phyloP scores from a whole-genome alignment of 2,329 filamentous ascomycete genomes.

The Sphaerostilbella broomeana region DNA sequence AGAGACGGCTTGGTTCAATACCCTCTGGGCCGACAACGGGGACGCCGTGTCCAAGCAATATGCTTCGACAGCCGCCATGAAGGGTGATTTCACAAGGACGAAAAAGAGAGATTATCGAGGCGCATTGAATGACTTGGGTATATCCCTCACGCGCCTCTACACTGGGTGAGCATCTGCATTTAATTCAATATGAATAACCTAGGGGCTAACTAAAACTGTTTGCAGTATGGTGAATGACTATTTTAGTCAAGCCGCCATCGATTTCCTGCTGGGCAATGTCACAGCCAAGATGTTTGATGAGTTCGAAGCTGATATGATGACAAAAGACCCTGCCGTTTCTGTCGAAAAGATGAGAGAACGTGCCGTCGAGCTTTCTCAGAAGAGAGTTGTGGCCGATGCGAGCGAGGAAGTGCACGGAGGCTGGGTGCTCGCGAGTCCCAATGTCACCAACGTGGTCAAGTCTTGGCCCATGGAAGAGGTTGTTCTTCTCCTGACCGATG shows the following conservation, averaged over 20 bases:
- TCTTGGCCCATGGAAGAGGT: constrained; percentile 79
- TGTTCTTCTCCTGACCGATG: constrained; percentile 78
- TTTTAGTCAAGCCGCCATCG: constrained; percentile 90
- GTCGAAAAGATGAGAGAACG: constrained; percentile 77
- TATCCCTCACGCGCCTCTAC: constrained; percentile 74
- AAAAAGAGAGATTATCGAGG: constrained; percentile 85
- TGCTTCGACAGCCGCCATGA: constrained; percentile 89
- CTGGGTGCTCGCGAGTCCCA: constrained; percentile 81
- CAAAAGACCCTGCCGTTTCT: constrained; percentile 82
- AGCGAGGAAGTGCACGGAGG: constrained; percentile 79
- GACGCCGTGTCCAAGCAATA: constrained; percentile 95
- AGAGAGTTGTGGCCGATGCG: constrained; percentile 78
- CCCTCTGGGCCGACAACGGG: constrained; percentile 93
- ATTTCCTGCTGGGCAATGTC: constrained; percentile 87
- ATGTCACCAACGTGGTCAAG: constrained; percentile 59
- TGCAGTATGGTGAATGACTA: constrained; percentile 97
- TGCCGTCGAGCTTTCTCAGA: constrained; percentile 82
- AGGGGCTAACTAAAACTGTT: constrained; percentile 12
- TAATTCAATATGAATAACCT: too few species aligned
- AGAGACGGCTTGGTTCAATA: constrained; percentile 89
- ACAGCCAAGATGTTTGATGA: constrained; percentile 83
- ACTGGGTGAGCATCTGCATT: constrained; percentile 62
- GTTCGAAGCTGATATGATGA: constrained; percentile 91
- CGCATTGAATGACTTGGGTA: constrained; percentile 81
- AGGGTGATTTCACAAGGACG: constrained; percentile 92